phyloP scores from a whole-genome alignment of 1,284 basidiomycete genomes.

The Apiotrichum sp. region DNA sequence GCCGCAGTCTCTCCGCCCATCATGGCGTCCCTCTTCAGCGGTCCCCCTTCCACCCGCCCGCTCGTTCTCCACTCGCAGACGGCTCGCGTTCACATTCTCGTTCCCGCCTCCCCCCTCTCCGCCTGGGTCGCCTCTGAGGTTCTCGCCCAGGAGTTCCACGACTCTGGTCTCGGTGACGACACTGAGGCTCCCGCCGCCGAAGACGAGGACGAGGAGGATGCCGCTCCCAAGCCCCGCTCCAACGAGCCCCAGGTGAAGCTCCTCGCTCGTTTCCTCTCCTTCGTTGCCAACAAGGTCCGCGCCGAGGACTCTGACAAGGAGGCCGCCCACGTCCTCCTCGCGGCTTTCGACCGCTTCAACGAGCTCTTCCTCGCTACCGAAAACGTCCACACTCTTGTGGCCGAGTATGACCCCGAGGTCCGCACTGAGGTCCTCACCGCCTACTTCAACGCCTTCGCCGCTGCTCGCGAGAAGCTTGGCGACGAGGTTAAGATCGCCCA shows the following conservation, averaged over 20 bases:
- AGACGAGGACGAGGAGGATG: slow-evolving; percentile 48
- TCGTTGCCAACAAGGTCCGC: slow-evolving; percentile 58
- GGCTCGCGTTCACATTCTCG: slow-evolving; percentile 63
- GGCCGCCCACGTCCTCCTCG: slow-evolving; percentile 63
- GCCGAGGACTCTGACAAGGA: slow-evolving; percentile 56
- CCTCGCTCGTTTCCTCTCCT: slow-evolving; percentile 70
- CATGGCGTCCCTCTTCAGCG: slow-evolving; percentile 44
- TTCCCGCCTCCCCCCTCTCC: slow-evolving; percentile 66
- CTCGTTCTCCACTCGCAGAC: slow-evolving; percentile 46
- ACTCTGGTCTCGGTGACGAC: slow-evolving; percentile 52
- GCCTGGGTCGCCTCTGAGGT: slow-evolving; percentile 81
- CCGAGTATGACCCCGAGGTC: slow-evolving; percentile 66
- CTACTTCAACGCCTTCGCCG: slow-evolving; percentile 72
- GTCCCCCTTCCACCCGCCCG: slow-evolving; percentile 41
- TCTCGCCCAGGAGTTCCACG: slow-evolving; percentile 74
- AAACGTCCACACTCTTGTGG: slow-evolving; percentile 70
- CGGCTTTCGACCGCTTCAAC: slow-evolving; percentile 70
- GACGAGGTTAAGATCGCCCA: slow-evolving; percentile 59
- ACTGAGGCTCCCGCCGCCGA: slow-evolving; percentile 23
- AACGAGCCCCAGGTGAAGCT: slow-evolving; percentile 65
- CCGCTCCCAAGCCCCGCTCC: slow-evolving; percentile 25
- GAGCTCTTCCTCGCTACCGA: slow-evolving; percentile 61
- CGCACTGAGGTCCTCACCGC: slow-evolving; percentile 70
- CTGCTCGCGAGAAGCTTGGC: slow-evolving; percentile 60
- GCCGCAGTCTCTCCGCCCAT: slow-evolving; percentile 22